Evolutionary conservation across 2,329 filamentous ascomycete species (phyloP).

Genomic region (Catunica adiposa): DNA sequence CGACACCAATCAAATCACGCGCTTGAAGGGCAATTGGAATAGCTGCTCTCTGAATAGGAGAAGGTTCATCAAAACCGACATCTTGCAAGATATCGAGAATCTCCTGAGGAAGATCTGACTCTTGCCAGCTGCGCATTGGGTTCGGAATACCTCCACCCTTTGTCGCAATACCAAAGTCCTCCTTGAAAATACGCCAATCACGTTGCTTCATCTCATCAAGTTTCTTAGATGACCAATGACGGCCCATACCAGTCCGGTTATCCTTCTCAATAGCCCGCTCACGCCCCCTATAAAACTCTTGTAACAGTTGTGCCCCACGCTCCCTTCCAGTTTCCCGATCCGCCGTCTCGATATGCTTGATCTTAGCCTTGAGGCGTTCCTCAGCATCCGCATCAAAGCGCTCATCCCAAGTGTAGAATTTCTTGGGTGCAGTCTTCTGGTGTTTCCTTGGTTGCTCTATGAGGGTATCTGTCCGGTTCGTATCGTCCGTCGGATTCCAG

Average conservation of each 20-base stretch:
- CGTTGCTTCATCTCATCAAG: constrained; percentile 88
- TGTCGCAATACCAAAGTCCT: constrained; percentile 91
- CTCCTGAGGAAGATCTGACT: constrained; percentile 62
- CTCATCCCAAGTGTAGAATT: constrained; percentile 46
- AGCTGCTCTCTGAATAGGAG: constrained; percentile 79
- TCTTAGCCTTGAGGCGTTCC: constrained; percentile 37
- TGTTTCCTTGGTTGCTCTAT: constrained; percentile 10
- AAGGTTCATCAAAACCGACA: constrained; percentile 83
- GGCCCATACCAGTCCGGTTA: constrained; percentile 59
- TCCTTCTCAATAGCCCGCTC: constrained; percentile 52
- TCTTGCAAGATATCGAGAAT: constrained; percentile 66
- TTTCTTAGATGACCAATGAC: constrained; percentile 90
- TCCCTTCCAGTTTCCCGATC: constrained; percentile 61
- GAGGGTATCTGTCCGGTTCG: constrained; percentile 33
- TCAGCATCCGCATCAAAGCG: constrained; percentile 39
- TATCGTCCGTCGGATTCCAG: constrained; percentile 92
- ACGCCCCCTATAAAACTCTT: constrained; percentile 55
- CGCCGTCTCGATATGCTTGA: constrained; percentile 54
- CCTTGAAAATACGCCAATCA: constrained; percentile 99
- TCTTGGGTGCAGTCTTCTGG: constrained; percentile 32
- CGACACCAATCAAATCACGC: constrained; percentile 93
- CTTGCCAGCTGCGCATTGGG: constrained; percentile 87
- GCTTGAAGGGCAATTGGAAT: constrained; percentile 90
- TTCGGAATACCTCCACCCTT: constrained; percentile 87
- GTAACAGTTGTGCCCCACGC: constrained; percentile 63